Evolutionary conservation across 2,329 filamentous ascomycete genomes (phyloP).

Genomic region (Exophiala mesophila): DNA sequence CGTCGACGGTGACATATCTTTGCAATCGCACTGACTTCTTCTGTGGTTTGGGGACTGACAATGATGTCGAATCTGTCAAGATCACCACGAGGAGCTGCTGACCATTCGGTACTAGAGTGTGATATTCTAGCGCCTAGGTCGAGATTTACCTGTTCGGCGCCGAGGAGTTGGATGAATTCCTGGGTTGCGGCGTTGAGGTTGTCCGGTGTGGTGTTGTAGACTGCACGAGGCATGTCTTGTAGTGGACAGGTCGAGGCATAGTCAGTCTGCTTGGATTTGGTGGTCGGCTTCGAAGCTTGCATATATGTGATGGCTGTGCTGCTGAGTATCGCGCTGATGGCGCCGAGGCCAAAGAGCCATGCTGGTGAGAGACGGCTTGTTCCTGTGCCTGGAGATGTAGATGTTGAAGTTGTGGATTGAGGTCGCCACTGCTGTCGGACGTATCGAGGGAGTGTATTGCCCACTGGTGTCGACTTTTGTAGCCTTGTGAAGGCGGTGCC

Average conservation of each 20-base stretch:
- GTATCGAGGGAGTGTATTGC: background rate
- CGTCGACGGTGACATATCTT: conserved; percentile 71
- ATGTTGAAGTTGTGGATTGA: background rate
- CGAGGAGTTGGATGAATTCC: background rate
- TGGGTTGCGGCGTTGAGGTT: background rate
- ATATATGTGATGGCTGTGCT: background rate
- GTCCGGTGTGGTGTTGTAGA: background rate
- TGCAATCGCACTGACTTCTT: conserved; percentile 60
- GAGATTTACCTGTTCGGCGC: background rate
- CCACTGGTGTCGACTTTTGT: no score
- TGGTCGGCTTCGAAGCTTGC: background rate
- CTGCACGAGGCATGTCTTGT: background rate
- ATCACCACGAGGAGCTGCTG: conserved; percentile 2
- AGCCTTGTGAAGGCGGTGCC: no score
- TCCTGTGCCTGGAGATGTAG: background rate
- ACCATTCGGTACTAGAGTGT: conserved; percentile 6
- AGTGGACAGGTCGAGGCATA: background rate
- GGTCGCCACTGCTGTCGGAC: background rate
- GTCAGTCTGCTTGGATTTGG: background rate
- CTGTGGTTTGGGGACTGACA: conserved; percentile 51
- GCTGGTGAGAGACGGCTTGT: background rate
- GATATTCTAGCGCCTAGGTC: conserved; percentile 1
- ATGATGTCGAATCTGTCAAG: conserved; percentile 4
- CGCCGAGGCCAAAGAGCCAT: background rate
- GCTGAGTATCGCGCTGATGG: background rate